Base-by-base conservation (phyloP, 768 basidiomycete species). In the Leucocoprinus sp. region DNA sequence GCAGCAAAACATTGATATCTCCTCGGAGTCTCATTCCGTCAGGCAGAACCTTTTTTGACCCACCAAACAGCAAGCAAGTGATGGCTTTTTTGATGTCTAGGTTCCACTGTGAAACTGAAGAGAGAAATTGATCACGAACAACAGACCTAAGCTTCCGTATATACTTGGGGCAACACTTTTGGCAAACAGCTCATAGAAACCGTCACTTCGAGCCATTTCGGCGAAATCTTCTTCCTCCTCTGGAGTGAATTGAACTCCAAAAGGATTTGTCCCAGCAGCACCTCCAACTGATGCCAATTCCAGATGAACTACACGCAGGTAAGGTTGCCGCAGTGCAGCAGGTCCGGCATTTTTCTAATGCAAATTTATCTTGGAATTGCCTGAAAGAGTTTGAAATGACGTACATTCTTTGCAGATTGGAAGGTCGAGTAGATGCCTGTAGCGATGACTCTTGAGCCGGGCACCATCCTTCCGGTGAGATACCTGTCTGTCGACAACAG, bases 391-490 rank as follows among this genome's bases (percentile, higher is more conserved):
- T 39, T 7, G 28, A 29, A 39, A 23, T 23, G 17, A 68, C 76
- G 49, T 54, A 92, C 92, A 51, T 82, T 84, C 63, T 89, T 92
- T 5, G 84, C 69, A 0, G 91, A 81, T 52, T 93, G 88, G 61
- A 93, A 98, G 4, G 96, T 97, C 4, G 93, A 93, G 62, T 93
- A 98, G 45, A 99, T 89, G 8, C 96, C 96, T 0, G 96, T 97
- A 0, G 88, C 90, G 49, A 98, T 79, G 18, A 98, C 81, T 45
- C 96, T 72, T n/a, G 93, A 91, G 2, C 96, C 96, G 4, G 96
- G 96, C 8, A 97, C 88, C 8, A 97, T 93, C 58, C 83, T 83
- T 0, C 90, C 92, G 0, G 93, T 91, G 43, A 98, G 70, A 57
- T 92, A 83, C 61, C 95, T 72, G 61, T 99, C 96, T 4, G 80